Evolutionary conservation across 2,329 filamentous ascomycete species (phyloP).

Genomic region (Diaporthe citri): DNA sequence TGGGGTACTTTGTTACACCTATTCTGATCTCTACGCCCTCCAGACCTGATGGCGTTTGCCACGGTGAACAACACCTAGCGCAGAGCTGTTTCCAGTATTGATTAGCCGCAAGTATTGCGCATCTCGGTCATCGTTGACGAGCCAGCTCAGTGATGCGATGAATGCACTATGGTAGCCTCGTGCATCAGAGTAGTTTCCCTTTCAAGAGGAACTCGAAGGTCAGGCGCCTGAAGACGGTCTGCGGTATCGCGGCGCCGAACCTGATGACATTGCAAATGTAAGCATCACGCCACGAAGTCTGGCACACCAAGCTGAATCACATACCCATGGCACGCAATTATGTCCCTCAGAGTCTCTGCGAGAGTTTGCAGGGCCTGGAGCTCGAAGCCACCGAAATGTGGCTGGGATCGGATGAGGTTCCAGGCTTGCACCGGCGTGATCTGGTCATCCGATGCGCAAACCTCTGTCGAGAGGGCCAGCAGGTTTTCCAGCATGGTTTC

Average conservation of each 20-base stretch:
- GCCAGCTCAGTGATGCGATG: not conserved
- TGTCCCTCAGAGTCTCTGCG: constrained; percentile 46
- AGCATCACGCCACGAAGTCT: not conserved
- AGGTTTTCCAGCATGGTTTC: constrained; percentile 44
- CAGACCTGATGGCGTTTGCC: not conserved
- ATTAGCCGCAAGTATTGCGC: too few species aligned
- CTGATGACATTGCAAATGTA: not conserved
- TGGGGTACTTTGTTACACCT: not conserved
- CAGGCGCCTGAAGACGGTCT: constrained; percentile 12
- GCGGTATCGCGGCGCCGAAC: constrained; percentile 26
- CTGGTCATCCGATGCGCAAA: constrained; percentile 49
- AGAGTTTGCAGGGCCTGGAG: constrained; percentile 46
- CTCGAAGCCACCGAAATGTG: constrained; percentile 49
- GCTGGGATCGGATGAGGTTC: constrained; percentile 50
- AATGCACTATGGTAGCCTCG: too few species aligned
- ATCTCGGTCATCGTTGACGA: too few species aligned
- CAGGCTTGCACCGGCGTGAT: constrained; percentile 56
- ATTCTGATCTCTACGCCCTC: not conserved
- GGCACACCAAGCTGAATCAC: constrained; percentile 8
- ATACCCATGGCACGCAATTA: constrained; percentile 55
- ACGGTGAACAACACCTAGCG: not conserved
- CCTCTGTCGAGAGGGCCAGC: constrained; percentile 43
- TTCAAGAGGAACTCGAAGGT: not conserved
- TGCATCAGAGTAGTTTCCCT: not conserved
- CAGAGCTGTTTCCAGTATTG: not conserved